A percentile compares a stretch with the other conserved stretches of the same genome.
These are phyloP conservation scores for Plectosphaerella plurivora DNA, from an alignment of 2,329 filamentous ascomycete species.

Conservation along the genomic window DNA sequence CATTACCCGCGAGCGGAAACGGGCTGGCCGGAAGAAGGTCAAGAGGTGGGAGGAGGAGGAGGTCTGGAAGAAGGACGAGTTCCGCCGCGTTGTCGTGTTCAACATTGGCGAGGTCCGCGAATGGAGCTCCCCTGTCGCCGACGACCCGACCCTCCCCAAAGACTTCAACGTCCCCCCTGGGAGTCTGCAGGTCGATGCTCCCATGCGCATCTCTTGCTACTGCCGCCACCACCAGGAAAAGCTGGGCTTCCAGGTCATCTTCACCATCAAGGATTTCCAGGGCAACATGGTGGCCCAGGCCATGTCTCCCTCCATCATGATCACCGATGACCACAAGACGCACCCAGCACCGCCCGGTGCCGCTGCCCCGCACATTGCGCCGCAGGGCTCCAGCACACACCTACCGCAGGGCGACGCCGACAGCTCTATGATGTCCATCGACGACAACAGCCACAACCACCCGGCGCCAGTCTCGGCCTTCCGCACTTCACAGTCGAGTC, in stretches of 20 bases:
- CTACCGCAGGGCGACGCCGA: conserved; percentile 1
- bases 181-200: conserved; percentile 74
- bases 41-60: conserved; percentile 93
- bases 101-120: conserved; percentile 86
- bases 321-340: conserved; percentile 97
- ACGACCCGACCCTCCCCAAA: conserved; percentile 21
- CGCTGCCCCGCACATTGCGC: conserved; percentile 15
- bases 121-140: conserved; percentile 50
- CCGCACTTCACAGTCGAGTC: conserved; percentile 54
- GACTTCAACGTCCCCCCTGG: conserved; percentile 46
- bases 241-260: conserved; percentile 85
- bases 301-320: conserved; percentile 86
- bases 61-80: conserved; percentile 76
- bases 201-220: conserved; percentile 96
- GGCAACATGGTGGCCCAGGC: conserved; percentile 77
- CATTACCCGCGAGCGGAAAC: conserved; percentile 84
- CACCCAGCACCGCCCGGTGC: conserved; percentile 40
- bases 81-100: conserved; percentile 81
- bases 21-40: conserved; percentile 86
- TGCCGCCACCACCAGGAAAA: conserved; percentile 95
- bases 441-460: conserved; percentile 21
- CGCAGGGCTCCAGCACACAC: conserved; percentile 9
- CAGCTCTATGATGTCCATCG: conserved; percentile 10
- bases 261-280: conserved; percentile 81
- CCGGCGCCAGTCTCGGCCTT: conserved; percentile 38